Conservation (phyloP, 768 basidiomycete genomes). For the Coprinopsis sp. region DNA sequence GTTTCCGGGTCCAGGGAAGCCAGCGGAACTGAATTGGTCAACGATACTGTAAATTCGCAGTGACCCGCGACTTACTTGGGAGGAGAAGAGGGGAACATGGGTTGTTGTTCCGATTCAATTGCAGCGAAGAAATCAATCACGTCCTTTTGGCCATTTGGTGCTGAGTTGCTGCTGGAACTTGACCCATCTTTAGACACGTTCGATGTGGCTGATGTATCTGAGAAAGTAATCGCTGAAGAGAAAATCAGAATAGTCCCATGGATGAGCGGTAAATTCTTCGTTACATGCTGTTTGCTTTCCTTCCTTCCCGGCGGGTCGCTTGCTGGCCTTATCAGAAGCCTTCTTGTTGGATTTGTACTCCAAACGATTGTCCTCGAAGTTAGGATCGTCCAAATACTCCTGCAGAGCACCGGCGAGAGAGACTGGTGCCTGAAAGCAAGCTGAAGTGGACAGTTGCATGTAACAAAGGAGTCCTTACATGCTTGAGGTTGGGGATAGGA, state of each 20-base stretch:
- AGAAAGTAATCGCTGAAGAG: constrained; percentile 4
- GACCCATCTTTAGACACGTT: not conserved
- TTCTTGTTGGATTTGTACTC: constrained; percentile 87
- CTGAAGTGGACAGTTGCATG: not conserved
- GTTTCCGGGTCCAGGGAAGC: constrained; percentile 60
- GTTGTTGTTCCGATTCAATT: constrained; percentile 77
- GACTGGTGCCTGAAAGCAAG: constrained; percentile 75
- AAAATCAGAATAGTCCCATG: not conserved
- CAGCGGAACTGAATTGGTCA: too few species aligned
- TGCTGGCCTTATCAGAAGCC: constrained; percentile 43
- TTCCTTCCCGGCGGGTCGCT: constrained; percentile 10
- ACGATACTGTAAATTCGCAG: too few species aligned
- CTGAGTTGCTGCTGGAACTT: constrained; percentile 6
- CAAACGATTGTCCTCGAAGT: constrained; percentile 90
- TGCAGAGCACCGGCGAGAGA: constrained; percentile 90
- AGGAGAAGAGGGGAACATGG: constrained; percentile 63
- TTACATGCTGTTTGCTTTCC: constrained; percentile 26
- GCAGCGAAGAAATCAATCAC: constrained; percentile 83
- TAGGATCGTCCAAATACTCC: constrained; percentile 94
- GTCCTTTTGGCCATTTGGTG: constrained; percentile 38
- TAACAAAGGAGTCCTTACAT: constrained; percentile 42
- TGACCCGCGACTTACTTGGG: too few species aligned
- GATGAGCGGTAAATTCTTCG: constrained; percentile 13
- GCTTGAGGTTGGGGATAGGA: constrained; percentile 89
- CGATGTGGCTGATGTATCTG: constrained; percentile 15